Evolutionary conservation across 179 eudicot species (phyloP).

Genomic region (Monotropa hypopitys): DNA sequence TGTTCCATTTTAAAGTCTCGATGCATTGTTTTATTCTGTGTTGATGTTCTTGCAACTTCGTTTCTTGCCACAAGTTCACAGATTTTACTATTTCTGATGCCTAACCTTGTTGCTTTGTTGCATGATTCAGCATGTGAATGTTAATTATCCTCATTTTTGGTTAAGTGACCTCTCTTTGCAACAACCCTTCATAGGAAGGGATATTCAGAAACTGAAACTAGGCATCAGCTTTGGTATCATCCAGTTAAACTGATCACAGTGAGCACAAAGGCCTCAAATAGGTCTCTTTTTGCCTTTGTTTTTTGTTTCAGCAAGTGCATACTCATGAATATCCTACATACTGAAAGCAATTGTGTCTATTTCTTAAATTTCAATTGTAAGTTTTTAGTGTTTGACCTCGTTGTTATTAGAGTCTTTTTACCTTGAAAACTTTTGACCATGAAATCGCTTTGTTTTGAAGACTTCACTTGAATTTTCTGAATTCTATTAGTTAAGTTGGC

Average conservation of each 20-base stretch:
- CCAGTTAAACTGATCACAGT: background rate
- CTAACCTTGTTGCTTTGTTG: constrained; percentile 1
- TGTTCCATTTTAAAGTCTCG: background rate
- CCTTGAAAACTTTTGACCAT: no score
- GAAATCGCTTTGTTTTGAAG: background rate
- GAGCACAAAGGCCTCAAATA: background rate
- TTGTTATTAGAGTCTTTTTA: background rate
- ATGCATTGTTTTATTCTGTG: background rate
- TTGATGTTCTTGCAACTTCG: background rate
- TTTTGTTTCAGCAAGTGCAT: background rate
- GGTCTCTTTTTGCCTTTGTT: background rate
- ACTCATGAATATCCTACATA: background rate
- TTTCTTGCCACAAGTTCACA: constrained; percentile 2
- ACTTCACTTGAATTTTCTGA: background rate
- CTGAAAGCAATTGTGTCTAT: background rate
- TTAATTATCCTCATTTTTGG: background rate
- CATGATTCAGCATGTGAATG: background rate
- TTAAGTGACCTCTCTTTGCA: background rate
- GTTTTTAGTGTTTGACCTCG: background rate
- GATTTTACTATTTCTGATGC: background rate
- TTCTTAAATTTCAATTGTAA: background rate
- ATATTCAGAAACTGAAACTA: background rate
- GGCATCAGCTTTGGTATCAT: background rate
- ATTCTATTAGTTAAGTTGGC: background rate
- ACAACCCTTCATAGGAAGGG: background rate